Evolutionary conservation across 1,284 basidiomycete genomes (phyloP).

Genomic region (Neolentinus lepideus): DNA sequence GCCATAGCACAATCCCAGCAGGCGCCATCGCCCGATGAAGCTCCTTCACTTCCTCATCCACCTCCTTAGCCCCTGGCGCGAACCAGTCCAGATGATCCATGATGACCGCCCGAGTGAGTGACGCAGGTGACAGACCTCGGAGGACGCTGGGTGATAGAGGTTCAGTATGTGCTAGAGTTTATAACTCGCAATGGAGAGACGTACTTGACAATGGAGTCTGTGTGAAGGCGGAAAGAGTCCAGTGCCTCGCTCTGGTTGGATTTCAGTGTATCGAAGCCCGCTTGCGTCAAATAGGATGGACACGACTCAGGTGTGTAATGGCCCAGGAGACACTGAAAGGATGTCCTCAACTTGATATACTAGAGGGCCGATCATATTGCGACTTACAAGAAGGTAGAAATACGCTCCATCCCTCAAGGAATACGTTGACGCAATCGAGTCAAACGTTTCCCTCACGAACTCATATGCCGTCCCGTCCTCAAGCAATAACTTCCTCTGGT

Average conservation of each 20-base stretch:
- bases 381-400: conserved; percentile 56
- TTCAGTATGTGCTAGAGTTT: not conserved
- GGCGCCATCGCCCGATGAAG: conserved; percentile 53
- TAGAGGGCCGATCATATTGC: too few relatives aligned
- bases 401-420: conserved; percentile 54
- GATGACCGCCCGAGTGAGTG: conserved; percentile 60
- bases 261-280: conserved; percentile 56
- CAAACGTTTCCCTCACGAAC: conserved; percentile 56
- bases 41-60: conserved; percentile 57
- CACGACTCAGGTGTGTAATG: conserved; percentile 64
- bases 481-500: conserved; percentile 67
- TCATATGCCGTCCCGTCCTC: conserved; percentile 56
- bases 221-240: conserved; percentile 71
- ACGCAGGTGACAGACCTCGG: conserved; percentile 42
- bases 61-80: conserved; percentile 48
- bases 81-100: conserved; percentile 87
- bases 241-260: conserved; percentile 39
- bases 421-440: conserved; percentile 50
- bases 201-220: conserved; percentile 72
- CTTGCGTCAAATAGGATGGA: conserved; percentile 65
- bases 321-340: conserved; percentile 46
- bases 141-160: conserved; percentile 41
- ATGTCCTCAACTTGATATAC: not conserved
- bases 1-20: conserved; percentile 65
- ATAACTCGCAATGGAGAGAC: conserved; percentile 16